phyloP scores from a whole-genome alignment of 768 basidiomycete genomes.

The Roridomyces roridus region DNA sequence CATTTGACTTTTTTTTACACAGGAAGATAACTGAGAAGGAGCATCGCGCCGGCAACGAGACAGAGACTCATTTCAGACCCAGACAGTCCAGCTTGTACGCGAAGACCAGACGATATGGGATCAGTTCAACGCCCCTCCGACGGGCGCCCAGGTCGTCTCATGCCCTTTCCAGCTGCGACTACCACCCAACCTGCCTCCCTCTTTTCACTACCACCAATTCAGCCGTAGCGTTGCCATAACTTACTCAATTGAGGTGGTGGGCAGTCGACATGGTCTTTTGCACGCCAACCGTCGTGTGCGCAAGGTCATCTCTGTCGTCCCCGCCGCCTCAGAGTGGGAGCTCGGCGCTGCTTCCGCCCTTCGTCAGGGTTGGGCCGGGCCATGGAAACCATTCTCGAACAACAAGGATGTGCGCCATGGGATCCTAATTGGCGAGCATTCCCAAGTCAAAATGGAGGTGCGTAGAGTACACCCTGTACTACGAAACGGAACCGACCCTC shows the following conservation, averaged over 20 bases:
- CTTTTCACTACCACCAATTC: conserved; percentile 10
- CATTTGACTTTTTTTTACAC: not conserved
- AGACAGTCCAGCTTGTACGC: conserved; percentile 15
- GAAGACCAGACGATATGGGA: conserved; percentile 20
- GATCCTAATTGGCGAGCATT: conserved; percentile 16
- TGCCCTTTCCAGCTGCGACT: conserved; percentile 21
- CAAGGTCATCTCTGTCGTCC: conserved; percentile 16
- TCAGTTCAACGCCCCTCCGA: conserved; percentile 9
- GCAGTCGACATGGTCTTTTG: conserved; percentile 14
- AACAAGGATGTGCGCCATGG: conserved; percentile 17
- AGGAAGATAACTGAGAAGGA: conserved; percentile 15
- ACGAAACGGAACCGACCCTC: too few species aligned
- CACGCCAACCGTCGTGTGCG: conserved; percentile 13
- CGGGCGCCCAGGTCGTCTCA: conserved; percentile 1
- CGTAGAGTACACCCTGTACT: too few species aligned
- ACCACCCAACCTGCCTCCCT: conserved; percentile 13
- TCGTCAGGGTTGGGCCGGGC: conserved; percentile 11
- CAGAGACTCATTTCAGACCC: conserved; percentile 12
- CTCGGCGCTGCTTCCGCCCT: not conserved
- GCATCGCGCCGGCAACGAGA: conserved; percentile 3
- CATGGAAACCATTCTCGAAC: conserved; percentile 7
- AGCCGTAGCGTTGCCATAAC: conserved; percentile 9
- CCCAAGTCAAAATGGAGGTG: conserved; percentile 21
- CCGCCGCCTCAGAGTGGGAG: conserved; percentile 6
- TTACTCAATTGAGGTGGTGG: conserved; percentile 20